Evolutionary conservation across 1,284 basidiomycete species (phyloP), one percentile per base, ranked within the genome.

Genomic region (Fomitiporia mediterranea): DNA sequence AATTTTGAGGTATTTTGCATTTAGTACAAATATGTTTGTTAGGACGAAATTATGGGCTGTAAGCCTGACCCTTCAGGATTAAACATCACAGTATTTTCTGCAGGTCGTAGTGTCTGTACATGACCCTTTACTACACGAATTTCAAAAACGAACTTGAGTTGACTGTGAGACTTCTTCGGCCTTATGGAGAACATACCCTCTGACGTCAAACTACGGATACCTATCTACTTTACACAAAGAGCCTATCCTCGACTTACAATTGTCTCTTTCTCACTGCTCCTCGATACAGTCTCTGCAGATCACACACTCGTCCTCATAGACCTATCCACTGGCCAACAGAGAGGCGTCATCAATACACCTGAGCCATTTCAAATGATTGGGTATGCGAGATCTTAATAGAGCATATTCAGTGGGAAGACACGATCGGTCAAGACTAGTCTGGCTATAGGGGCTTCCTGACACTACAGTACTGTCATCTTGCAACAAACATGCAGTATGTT

Each of bases 231-330:
- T 87, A 53, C 82, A 88, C 66, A 91, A 91, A 72, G 85, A 88
- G 4, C 85, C 89, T 53, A 84, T 91, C 37, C 76, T 86, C 42
- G 89, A 91, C 73, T 75, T 91, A 0, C 88, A 89, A 62, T 91
- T 88, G 88, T 90, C 89, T 0, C 78, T 89, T 79, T 72, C 65
- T 84, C 84, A 0, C 78, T 84, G 2, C 72, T 78, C 19, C 73
- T 97, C 38, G 86, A 95, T 67, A 86, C 86, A 19, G 87, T 89
- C 35, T 86, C 89, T 0, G 91, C 92, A 2, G 94, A 97, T 75
- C 87, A 89, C 69, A 84, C 84, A 0, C 74, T 97, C 42, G 75
- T 73, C 57, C 77, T 90, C 42, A 82, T 86, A 2, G 88, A 95
- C 70, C 75, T 89, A 37, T 81, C 81, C 1, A 88, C 88, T 0